Conservation (phyloP, 495 filamentous ascomycete genomes). For the Lasiosphaeria hispida region DNA sequence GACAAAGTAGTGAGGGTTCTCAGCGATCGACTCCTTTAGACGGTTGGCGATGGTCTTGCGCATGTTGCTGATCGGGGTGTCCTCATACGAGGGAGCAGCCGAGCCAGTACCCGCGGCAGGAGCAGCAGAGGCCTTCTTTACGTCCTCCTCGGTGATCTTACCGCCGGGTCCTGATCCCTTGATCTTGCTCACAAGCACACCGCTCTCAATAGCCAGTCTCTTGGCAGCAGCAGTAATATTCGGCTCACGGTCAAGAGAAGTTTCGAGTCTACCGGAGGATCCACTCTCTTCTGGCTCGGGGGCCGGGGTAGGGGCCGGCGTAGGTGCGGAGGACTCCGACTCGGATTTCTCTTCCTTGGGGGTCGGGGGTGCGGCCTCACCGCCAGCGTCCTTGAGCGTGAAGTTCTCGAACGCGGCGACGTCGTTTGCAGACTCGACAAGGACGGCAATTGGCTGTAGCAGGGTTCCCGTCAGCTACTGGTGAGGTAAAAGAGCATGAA, state of each 20-base stretch:
- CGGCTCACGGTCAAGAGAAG: conserved; percentile 76
- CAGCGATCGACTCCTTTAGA: conserved; percentile 80
- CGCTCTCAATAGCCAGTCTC: conserved; percentile 80
- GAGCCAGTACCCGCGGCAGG: conserved; percentile 39
- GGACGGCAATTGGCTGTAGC: conserved; percentile 84
- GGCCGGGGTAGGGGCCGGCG: conserved; percentile 59
- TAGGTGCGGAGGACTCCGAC: conserved; percentile 53
- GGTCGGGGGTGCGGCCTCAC: conserved; percentile 62
- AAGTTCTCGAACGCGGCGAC: conserved; percentile 85
- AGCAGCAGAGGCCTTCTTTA: conserved; percentile 67
- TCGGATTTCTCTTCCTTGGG: conserved; percentile 57
- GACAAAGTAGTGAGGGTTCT: conserved; percentile 99
- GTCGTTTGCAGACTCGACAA: conserved; percentile 88
- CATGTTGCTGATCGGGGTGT: conserved; percentile 85
- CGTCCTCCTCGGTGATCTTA: conserved; percentile 85
- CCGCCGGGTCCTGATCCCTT: conserved; percentile 88
- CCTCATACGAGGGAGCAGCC: conserved; percentile 69
- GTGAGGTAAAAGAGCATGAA: conserved; percentile 16
- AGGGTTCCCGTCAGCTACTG: background rate
- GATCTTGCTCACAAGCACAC: conserved; percentile 70
- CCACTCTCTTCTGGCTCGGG: conserved; percentile 69
- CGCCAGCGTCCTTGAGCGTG: conserved; percentile 85
- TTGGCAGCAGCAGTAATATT: conserved; percentile 71
- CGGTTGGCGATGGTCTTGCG: conserved; percentile 95
- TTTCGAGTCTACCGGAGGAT: conserved; percentile 73